Conservation (phyloP, 331 rosid genomes). For the Pyrus hybrid region DNA sequence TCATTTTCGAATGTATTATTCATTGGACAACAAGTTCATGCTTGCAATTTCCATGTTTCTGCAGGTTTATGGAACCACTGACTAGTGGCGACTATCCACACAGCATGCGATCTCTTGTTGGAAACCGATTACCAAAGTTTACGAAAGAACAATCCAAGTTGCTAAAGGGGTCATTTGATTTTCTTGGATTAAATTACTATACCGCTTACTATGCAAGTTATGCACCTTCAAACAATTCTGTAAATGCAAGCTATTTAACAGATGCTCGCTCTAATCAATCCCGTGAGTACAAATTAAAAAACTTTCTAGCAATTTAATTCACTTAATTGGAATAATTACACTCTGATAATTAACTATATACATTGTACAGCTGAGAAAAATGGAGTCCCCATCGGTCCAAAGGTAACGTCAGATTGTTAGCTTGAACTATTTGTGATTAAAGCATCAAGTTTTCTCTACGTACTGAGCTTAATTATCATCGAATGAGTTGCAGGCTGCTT, state of each 20-base stretch:
- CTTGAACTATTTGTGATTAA: too few relatives aligned
- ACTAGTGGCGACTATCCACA: background rate
- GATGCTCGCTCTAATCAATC: background rate
- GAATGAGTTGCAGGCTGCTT: too few relatives aligned
- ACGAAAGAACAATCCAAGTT: background rate
- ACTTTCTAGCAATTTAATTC: too few relatives aligned
- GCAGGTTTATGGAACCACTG: background rate
- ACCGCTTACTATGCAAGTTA: background rate
- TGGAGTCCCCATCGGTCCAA: background rate
- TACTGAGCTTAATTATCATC: too few relatives aligned
- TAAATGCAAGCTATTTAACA: background rate
- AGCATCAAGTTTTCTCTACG: too few relatives aligned
- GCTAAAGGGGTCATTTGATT: background rate
- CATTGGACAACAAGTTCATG: too few relatives aligned
- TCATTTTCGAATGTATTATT: too few relatives aligned
- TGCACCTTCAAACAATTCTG: background rate
- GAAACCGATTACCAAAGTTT: background rate
- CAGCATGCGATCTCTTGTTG: background rate
- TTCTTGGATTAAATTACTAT: background rate
- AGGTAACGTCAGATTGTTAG: background rate
- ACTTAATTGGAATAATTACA: too few relatives aligned
- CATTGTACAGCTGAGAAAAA: background rate
- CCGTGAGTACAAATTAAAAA: too few relatives aligned
- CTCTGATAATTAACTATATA: background rate
- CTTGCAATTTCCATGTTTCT: background rate